Percentiles rank a stretch among this genome's conserved stretches.
These are phyloP conservation scores for Asterella californica DNA, from an alignment of 225 moss, liverwort and hornwort species.

Conservation along the genomic window DNA sequence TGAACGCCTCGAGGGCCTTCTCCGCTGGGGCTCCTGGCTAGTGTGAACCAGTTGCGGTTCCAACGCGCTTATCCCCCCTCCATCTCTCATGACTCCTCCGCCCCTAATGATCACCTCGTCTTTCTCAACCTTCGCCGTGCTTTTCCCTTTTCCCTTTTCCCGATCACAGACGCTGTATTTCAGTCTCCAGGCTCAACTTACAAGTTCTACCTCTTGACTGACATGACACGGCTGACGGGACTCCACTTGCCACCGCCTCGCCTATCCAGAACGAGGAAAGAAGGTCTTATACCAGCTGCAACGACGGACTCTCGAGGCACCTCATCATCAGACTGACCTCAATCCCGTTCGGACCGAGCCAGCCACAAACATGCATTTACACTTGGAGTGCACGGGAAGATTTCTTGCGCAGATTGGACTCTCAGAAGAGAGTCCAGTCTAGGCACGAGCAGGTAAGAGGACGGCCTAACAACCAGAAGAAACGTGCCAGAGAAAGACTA, in stretches of 20 bases:
- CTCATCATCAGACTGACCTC: constrained; percentile 22
- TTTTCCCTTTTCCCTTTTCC: not conserved
- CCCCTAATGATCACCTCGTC: constrained; percentile 15
- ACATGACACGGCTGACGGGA: not conserved
- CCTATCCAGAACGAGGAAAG: not conserved
- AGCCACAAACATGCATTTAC: constrained; percentile 1
- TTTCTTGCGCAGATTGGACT: constrained; percentile 27
- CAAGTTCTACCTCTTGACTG: not conserved
- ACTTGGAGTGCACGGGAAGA: not conserved
- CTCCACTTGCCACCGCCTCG: not conserved
- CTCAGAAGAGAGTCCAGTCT: constrained; percentile 9
- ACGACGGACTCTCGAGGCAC: constrained; percentile 8
- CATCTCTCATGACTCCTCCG: constrained; percentile 32
- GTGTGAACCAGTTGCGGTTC: constrained; percentile 32
- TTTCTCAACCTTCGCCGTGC: constrained; percentile 20
- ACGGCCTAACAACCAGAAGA: not conserved
- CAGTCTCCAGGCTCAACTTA: not conserved
- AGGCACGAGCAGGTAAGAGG: not conserved
- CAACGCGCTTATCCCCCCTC: constrained; percentile 29
- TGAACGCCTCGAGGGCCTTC: constrained; percentile 23
- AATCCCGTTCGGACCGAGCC: not conserved
- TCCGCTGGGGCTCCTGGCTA: constrained; percentile 20
- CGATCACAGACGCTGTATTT: not conserved
- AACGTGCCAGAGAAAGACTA: not conserved
- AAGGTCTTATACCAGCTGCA: not conserved